Evolutionary conservation across 257 asterid genomes (phyloP), one percentile per base, ranked within the genome.

Genomic region (Solanum acaule): DNA sequence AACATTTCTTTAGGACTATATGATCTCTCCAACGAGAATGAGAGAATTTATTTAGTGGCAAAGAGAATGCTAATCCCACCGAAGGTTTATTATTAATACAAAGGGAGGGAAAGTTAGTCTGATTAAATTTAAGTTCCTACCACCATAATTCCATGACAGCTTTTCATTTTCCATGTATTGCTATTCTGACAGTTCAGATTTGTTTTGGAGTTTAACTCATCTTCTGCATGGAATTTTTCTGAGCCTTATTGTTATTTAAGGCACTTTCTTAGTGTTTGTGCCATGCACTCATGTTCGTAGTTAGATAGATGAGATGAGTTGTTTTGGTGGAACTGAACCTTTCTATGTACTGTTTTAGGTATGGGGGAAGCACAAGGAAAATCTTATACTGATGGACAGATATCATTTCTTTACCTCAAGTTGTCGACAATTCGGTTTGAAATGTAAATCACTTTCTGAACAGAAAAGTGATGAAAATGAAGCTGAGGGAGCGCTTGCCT

Each of bases 331-430:
- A 49, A 82, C 44, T 82, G 70, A 82, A 82, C 25, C 71, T 22
- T 40, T 29, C 35, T 40, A 37, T 20, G 44, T 31, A 14, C 44
- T 88, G 46, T 31, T 89, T 77, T 84, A 96, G 98, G 98, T 96
- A 20, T 97, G 98, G 98, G 93, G 88, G 78, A 93, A 96, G 91
- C 97, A 97, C 82, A 94, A 91, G 92, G 99, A 95, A 11, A 97
- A 97, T 86, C 84, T 97, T 84, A 96, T 97, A 91, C 83, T 94
- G 88, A 95, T 97, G 98, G 99, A 96, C 71, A 91, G 98, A 86
- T 96, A 96, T 87, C 98, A 94, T 90, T 96, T 93, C 89, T 96
- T 96, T 87, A 95, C 96, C 86, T 96, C 99, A 46, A 97, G 98
- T 89, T 93, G 97, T 91, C 94, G 93, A 91, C 94, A 95, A 76